Percentiles rank a stretch among this genome's conserved stretches.
Evolutionary conservation across 2,329 filamentous ascomycete genomes (phyloP).

Genomic region (Ceratocystiopsis sp.): DNA sequence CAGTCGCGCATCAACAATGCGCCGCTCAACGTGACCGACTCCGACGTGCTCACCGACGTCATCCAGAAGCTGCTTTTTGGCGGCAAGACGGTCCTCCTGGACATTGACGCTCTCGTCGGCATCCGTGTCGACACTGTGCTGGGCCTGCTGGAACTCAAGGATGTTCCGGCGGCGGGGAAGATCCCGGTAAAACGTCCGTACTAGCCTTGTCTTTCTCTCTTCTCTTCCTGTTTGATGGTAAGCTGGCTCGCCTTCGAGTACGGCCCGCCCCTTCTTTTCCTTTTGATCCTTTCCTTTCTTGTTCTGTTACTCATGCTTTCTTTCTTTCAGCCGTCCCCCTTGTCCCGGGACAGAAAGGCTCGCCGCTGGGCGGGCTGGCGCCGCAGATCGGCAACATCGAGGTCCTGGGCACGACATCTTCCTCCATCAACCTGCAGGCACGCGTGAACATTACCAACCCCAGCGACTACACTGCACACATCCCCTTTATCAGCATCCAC

Average conservation of each 20-base stretch:
- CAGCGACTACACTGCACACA: conserved; percentile 62
- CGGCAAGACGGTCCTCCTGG: conserved; percentile 48
- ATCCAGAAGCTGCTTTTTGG: conserved; percentile 70
- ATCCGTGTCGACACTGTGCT: conserved; percentile 68
- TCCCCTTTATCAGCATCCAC: conserved; percentile 69
- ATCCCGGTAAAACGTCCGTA: conserved; percentile 89
- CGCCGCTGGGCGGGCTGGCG: conserved; percentile 24
- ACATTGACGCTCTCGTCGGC: conserved; percentile 65
- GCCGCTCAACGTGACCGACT: conserved; percentile 67
- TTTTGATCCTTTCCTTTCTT: conserved; percentile 14
- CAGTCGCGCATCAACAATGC: conserved; percentile 61
- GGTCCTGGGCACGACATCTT: conserved; percentile 54
- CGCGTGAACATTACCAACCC: conserved; percentile 77
- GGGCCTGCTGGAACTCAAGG: conserved; percentile 63
- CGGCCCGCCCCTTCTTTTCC: conserved; percentile 15
- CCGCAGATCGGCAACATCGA: conserved; percentile 56
- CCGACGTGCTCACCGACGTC: conserved; percentile 61
- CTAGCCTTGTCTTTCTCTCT: conserved; percentile 28
- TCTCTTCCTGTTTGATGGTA: conserved; percentile 22
- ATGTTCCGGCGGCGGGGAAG: conserved; percentile 70
- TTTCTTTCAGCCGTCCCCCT: conserved; percentile 35
- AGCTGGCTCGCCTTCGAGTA: no score
- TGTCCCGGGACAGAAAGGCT: no score
- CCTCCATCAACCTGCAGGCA: conserved; percentile 54
- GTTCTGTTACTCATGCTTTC: not conserved